Conservation (phyloP, 345 rosid genomes). For the Salix koriyanagi region DNA sequence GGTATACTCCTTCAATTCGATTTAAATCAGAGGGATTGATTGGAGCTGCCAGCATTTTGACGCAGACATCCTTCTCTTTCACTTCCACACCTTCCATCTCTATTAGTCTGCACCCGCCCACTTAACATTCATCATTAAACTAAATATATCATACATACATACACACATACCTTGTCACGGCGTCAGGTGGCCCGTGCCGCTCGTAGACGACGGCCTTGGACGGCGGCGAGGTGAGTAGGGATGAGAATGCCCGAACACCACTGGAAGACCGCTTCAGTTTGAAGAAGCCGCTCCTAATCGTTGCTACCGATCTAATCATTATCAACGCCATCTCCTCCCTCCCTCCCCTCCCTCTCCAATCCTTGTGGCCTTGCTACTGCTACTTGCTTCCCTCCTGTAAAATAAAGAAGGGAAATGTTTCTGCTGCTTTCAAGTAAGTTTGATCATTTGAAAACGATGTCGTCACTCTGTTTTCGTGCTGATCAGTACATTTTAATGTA, state of each 20-base stretch:
- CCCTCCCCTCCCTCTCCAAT: background rate
- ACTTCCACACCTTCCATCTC: slow-evolving; percentile 70
- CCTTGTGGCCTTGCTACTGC: too few species aligned
- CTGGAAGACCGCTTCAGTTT: background rate
- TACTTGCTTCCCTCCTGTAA: too few species aligned
- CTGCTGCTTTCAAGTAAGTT: too few species aligned
- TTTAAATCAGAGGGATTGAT: slow-evolving; percentile 91
- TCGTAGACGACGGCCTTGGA: slow-evolving; percentile 80
- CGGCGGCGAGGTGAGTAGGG: slow-evolving; percentile 65
- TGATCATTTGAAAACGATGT: too few species aligned
- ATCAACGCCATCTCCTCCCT: slow-evolving; percentile 1
- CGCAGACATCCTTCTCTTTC: slow-evolving; percentile 72
- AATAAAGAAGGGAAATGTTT: too few species aligned
- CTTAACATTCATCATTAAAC: background rate
- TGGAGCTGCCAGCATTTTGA: slow-evolving; percentile 85
- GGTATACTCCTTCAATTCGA: slow-evolving; percentile 88
- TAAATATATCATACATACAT: background rate
- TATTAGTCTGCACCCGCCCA: slow-evolving; percentile 34
- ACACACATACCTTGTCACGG: slow-evolving; percentile 55
- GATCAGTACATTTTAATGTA: too few species aligned
- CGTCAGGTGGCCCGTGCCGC: slow-evolving; percentile 71
- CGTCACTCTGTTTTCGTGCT: too few species aligned
- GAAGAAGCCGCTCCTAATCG: background rate
- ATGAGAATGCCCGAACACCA: slow-evolving; percentile 40
- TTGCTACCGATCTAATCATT: background rate